Percentiles rank a stretch among this genome's conserved stretches.
Conservation (phyloP, 139 green algal genomes). For the Astrephomene gubernaculifera region DNA sequence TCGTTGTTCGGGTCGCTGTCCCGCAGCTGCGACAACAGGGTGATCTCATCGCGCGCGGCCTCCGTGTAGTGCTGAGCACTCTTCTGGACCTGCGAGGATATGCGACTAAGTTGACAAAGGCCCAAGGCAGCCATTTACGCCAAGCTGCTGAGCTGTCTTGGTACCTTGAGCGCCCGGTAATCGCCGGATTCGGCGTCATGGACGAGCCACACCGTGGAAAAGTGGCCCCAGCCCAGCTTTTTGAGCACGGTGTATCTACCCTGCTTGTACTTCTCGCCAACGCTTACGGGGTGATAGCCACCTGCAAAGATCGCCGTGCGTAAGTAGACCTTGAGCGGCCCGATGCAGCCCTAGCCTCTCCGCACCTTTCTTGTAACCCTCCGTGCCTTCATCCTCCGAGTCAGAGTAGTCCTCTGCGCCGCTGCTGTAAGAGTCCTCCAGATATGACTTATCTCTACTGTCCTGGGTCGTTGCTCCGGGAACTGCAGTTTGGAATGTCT, state of each 20-base stretch:
- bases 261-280: constrained; percentile 92
- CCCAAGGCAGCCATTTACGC: not conserved
- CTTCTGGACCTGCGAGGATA: constrained; percentile 95
- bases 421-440: constrained; percentile 39
- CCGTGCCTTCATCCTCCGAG: constrained; percentile 55
- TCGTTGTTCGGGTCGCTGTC: constrained; percentile 71
- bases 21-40: constrained; percentile 85
- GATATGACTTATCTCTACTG: not conserved
- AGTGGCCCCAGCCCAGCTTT: constrained; percentile 99
- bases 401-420: constrained; percentile 70
- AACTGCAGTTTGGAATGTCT: not conserved
- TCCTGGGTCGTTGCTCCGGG: not conserved
- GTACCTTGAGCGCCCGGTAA: constrained; percentile 65
- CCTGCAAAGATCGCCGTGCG: constrained; percentile 62
- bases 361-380: constrained; percentile 62
- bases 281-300: constrained; percentile 93
- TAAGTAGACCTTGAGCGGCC: not conserved
- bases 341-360: not conserved
- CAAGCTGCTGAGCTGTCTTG: too few relatives aligned
- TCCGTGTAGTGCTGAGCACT: constrained; percentile 96
- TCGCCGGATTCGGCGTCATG: constrained; percentile 64
- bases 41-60: constrained; percentile 96
- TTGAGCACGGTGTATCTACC: constrained; percentile 91
- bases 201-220: constrained; percentile 98
- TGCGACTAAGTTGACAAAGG: not conserved